Conservation (phyloP, 1,284 basidiomycete species). For the Ustilago loliicola region DNA sequence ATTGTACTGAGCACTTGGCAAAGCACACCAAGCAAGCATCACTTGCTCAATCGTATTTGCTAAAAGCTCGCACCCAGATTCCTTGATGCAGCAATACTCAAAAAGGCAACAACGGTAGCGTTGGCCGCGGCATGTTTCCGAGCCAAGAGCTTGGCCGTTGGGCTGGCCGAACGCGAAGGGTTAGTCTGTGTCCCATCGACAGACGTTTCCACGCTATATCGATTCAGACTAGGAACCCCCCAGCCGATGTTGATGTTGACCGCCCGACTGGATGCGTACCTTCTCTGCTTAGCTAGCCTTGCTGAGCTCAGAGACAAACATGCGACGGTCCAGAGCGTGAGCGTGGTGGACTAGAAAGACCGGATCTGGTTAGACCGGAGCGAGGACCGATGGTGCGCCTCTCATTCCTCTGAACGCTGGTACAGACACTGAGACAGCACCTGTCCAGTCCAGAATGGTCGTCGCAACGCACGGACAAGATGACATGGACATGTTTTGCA, state of each 20-base stretch:
- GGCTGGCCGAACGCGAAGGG: background rate
- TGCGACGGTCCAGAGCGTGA: background rate
- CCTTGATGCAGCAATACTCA: background rate
- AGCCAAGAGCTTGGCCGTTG: conserved; percentile 1
- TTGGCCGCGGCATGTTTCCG: background rate
- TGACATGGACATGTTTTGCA: background rate
- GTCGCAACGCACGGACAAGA: background rate
- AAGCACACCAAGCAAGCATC: too few species aligned
- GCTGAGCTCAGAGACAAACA: background rate
- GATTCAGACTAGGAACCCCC: background rate
- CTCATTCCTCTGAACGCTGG: too few species aligned
- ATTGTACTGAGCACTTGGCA: background rate
- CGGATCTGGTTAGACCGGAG: background rate
- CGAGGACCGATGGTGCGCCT: background rate
- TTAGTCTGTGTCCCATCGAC: background rate
- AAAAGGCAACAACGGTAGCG: background rate
- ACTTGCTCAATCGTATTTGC: background rate
- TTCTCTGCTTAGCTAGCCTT: too few species aligned
- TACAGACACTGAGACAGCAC: too few species aligned
- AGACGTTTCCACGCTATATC: background rate
- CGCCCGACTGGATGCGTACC: too few species aligned
- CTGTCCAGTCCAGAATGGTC: background rate
- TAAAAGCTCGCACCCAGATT: background rate
- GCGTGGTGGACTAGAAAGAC: background rate
- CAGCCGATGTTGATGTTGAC: too few species aligned